Percentiles rank a stretch among this genome's conserved stretches.
These are phyloP conservation scores for Spathaspora gorwiae DNA, from an alignment of 805 yeast species.

Conservation along the genomic window DNA sequence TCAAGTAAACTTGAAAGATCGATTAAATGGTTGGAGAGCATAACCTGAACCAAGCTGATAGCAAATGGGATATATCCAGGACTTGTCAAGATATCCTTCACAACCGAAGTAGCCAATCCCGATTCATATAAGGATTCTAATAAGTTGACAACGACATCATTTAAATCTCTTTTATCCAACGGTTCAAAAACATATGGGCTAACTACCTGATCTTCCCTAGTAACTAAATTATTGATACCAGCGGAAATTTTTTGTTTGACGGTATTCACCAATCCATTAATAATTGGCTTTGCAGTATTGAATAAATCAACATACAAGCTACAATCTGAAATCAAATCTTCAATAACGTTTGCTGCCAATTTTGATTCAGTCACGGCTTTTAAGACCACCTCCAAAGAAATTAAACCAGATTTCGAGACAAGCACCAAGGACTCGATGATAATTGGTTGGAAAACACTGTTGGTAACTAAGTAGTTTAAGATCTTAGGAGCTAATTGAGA, in stretches of 20 bases:
- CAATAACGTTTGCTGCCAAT: conserved; percentile 28
- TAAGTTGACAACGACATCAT: conserved; percentile 29
- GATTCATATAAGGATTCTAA: conserved; percentile 38
- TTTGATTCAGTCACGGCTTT: conserved; percentile 33
- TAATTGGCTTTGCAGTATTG: conserved; percentile 24
- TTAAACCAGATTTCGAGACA: conserved; percentile 28
- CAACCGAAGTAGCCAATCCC: conserved; percentile 39
- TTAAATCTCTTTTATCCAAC: conserved; percentile 17
- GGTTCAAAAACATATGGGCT: conserved; percentile 8
- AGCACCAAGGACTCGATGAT: conserved; percentile 20
- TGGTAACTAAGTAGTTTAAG: conserved; percentile 28
- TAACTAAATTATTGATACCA: conserved; percentile 10
- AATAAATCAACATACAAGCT: conserved; percentile 31
- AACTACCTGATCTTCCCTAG: conserved; percentile 6
- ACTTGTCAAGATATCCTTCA: conserved; percentile 36
- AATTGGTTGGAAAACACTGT: conserved; percentile 18
- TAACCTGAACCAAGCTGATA: conserved; percentile 27
- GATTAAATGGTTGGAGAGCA: conserved; percentile 26
- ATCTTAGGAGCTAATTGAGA: conserved; percentile 33
- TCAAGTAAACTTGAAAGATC: conserved; percentile 20
- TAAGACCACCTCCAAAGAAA: conserved; percentile 29
- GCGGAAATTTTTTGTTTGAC: conserved; percentile 20
- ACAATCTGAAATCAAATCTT: conserved; percentile 37
- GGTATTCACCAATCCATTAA: conserved; percentile 19
- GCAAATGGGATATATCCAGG: conserved; percentile 32